A percentile compares a stretch with the other conserved stretches of the same genome.
phyloP scores from a whole-genome alignment of 495 filamentous ascomycete species.

The Aspergillus bridgeri region DNA sequence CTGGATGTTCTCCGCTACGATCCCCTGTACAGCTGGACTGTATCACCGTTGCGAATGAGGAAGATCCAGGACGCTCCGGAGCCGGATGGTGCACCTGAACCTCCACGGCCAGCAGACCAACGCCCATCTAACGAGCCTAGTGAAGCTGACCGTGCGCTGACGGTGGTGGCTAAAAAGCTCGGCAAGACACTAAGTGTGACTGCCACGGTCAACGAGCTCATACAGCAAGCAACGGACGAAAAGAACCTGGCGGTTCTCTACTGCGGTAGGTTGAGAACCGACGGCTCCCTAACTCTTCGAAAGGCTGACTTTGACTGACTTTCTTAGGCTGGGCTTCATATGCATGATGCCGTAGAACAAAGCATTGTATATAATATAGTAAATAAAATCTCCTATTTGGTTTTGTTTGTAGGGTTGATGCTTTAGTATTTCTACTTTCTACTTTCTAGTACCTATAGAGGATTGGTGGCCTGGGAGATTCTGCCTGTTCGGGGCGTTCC shows the following conservation, averaged over 20 bases:
- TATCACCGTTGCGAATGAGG: slow-evolving; percentile 83
- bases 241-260: slow-evolving; percentile 88
- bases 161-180: slow-evolving; percentile 91
- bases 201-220: slow-evolving; percentile 94
- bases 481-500: background rate
- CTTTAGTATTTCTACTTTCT: too few relatives aligned
- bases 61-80: slow-evolving; percentile 66
- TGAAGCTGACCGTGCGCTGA: slow-evolving; percentile 87
- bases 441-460: too few relatives aligned
- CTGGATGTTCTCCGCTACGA: slow-evolving; percentile 94
- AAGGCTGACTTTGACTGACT: background rate
- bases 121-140: slow-evolving; percentile 67
- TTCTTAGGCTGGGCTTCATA: slow-evolving; percentile 26
- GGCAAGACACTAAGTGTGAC: slow-evolving; percentile 88
- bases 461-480: background rate
- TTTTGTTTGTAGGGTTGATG: background rate
- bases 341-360: slow-evolving; percentile 9
- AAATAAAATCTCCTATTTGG: background rate
- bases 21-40: slow-evolving; percentile 91
- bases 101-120: slow-evolving; percentile 37
- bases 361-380: background rate
- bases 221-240: slow-evolving; percentile 93
- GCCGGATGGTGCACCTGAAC: slow-evolving; percentile 38
- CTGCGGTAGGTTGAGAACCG: slow-evolving; percentile 58
- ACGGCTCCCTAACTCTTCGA: background rate